A percentile compares a stretch with the other conserved stretches of the same genome.
Conservation (phyloP, 2,329 filamentous ascomycete genomes). For the Pseudomassariella vexata region DNA sequence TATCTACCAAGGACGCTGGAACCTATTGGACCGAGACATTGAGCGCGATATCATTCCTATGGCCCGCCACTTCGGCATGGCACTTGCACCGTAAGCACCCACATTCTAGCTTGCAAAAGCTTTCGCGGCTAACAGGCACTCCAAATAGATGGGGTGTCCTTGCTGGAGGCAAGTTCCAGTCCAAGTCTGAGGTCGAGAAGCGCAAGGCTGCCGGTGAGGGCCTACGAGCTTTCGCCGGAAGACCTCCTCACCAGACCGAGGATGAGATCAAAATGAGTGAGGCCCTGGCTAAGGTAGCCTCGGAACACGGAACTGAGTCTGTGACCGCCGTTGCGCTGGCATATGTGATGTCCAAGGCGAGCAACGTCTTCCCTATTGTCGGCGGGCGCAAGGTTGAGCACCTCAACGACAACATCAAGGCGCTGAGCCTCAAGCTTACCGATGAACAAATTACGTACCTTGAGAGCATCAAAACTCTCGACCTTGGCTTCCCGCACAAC, state of each 20-base stretch:
- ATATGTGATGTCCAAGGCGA: constrained; percentile 1
- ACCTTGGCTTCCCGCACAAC: constrained; percentile 2
- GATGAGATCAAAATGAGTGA: not conserved
- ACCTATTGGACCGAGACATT: constrained; percentile 6
- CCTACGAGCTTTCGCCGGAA: no score
- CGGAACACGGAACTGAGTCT: not conserved
- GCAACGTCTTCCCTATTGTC: constrained; percentile 29
- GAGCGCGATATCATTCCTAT: constrained; percentile 11
- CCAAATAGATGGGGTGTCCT: constrained; percentile 2
- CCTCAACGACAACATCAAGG: constrained; percentile 62
- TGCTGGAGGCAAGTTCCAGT: not conserved
- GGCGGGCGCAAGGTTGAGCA: constrained; percentile 15
- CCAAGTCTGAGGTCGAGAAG: constrained; percentile 1
- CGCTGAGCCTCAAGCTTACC: constrained; percentile 53
- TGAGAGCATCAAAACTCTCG: not conserved
- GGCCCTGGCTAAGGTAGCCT: not conserved
- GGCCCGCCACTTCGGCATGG: constrained; percentile 22
- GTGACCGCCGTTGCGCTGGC: constrained; percentile 2
- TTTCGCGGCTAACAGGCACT: no score
- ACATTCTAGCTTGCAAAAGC: no score
- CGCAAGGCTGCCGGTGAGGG: not conserved
- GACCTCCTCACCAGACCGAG: constrained; percentile 1
- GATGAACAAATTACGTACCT: not conserved
- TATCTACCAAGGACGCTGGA: constrained; percentile 10
- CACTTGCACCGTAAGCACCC: constrained; percentile 22